phyloP scores from a whole-genome alignment of 306 rosid species.

The Quillaja saponaria region DNA sequence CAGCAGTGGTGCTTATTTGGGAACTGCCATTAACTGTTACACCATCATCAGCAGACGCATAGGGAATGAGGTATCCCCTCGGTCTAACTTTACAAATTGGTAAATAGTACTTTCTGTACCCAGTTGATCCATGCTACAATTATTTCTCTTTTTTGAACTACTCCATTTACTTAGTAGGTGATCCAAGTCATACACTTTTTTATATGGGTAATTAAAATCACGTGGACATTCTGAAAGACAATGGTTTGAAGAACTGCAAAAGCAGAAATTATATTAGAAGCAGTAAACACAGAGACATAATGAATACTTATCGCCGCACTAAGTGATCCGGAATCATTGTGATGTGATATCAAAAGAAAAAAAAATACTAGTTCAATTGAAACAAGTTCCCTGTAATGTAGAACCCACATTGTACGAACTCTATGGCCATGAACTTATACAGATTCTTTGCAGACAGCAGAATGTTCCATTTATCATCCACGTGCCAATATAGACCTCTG shows the following conservation, averaged over 20 bases:
- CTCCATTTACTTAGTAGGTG: slow-evolving; percentile 58
- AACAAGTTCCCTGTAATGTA: too few species aligned
- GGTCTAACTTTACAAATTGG: slow-evolving; percentile 46
- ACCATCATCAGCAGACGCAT: slow-evolving; percentile 79
- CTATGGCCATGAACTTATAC: too few species aligned
- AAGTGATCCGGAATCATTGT: neutral
- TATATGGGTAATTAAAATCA: slow-evolving; percentile 37
- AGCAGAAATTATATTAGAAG: slow-evolving; percentile 23
- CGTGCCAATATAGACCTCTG: neutral
- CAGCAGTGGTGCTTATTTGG: slow-evolving; percentile 58
- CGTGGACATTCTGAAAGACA: slow-evolving; percentile 31
- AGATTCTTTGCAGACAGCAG: too few species aligned
- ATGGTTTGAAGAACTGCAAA: slow-evolving; percentile 53
- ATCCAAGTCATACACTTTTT: slow-evolving; percentile 49
- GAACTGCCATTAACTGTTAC: slow-evolving; percentile 75
- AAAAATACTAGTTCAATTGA: too few species aligned
- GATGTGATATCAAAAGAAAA: neutral
- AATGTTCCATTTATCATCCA: too few species aligned
- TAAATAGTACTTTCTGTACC: slow-evolving; percentile 46
- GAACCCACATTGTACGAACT: too few species aligned
- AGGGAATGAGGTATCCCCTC: slow-evolving; percentile 37
- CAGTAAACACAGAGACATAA: neutral
- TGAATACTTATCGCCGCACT: neutral
- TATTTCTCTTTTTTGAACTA: slow-evolving; percentile 59
- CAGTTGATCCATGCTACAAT: slow-evolving; percentile 32